Evolutionary conservation across 2,329 filamentous ascomycete genomes (phyloP).

Genomic region (Claviceps cyperi): DNA sequence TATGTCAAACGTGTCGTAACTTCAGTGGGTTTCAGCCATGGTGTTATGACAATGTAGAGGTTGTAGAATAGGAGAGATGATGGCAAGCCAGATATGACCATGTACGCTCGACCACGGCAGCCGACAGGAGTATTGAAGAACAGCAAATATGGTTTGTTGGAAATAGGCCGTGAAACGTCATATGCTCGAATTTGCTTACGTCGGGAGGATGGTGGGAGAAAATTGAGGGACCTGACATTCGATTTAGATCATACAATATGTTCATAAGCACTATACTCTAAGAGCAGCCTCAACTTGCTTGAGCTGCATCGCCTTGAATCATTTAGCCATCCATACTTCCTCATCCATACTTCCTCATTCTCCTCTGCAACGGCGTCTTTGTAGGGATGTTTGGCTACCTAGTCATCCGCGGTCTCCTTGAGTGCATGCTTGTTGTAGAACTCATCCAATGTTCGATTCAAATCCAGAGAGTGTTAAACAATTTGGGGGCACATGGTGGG

Average conservation of each 20-base stretch:
- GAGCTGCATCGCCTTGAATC: neutral
- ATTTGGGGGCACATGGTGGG: too few relatives aligned
- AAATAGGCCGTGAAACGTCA: neutral
- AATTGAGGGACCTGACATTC: neutral
- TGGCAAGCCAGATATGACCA: too few relatives aligned
- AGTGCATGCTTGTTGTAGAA: slow-evolving; percentile 5
- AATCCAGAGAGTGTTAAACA: neutral
- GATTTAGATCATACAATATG: neutral
- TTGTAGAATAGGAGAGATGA: too few relatives aligned
- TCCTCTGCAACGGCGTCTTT: slow-evolving; percentile 7
- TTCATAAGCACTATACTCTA: neutral
- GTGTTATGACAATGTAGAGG: too few relatives aligned
- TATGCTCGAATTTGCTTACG: neutral
- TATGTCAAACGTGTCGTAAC: too few relatives aligned
- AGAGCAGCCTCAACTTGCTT: neutral
- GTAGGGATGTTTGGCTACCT: slow-evolving; percentile 5
- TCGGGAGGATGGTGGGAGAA: neutral
- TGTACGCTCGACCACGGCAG: too few relatives aligned
- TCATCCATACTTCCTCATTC: neutral
- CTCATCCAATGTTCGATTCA: slow-evolving; percentile 7
- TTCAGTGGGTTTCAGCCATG: too few relatives aligned
- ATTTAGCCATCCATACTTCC: neutral
- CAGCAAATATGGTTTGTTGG: neutral
- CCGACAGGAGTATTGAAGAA: too few relatives aligned
- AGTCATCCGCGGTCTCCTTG: slow-evolving; percentile 3